phyloP scores from a whole-genome alignment of 371 early-diverging fungal species.

The Apophysomyces ossiformis region DNA sequence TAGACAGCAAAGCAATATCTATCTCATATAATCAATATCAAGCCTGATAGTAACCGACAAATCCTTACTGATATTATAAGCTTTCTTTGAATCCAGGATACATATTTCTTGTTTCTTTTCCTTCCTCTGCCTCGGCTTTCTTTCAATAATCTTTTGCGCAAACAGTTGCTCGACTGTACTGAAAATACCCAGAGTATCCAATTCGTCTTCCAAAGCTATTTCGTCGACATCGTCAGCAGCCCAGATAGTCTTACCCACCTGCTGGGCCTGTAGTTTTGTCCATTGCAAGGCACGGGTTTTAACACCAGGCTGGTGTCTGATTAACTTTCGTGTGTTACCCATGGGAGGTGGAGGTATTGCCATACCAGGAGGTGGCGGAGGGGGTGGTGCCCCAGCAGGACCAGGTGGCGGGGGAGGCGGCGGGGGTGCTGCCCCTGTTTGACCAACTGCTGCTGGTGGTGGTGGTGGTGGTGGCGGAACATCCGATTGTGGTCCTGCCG shows the following conservation, averaged over 20 bases:
- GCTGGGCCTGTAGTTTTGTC: constrained; percentile 78
- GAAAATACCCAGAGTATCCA: constrained; percentile 67
- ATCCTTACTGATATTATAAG: constrained; percentile 76
- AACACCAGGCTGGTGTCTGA: constrained; percentile 67
- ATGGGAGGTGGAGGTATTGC: constrained; percentile 42
- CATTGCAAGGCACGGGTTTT: constrained; percentile 87
- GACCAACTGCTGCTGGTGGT: constrained; percentile 15
- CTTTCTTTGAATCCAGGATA: constrained; percentile 76
- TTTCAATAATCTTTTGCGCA: constrained; percentile 67
- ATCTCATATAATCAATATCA: constrained; percentile 7
- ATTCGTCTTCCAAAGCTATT: constrained; percentile 44
- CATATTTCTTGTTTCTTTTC: constrained; percentile 57
- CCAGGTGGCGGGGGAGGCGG: constrained; percentile 45
- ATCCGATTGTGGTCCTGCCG: constrained; percentile 7
- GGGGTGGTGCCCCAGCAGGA: constrained; percentile 19
- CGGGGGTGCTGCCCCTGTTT: constrained; percentile 32
- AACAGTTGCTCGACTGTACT: constrained; percentile 75
- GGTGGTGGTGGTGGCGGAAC: constrained; percentile 30
- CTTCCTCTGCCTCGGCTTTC: constrained; percentile 32
- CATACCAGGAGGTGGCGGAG: constrained; percentile 44
- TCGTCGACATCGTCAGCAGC: constrained; percentile 53
- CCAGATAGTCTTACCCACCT: constrained; percentile 66
- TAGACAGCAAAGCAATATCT: constrained; percentile 76
- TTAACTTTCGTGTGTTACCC: constrained; percentile 56
- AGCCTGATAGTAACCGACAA: background rate